Conservation (phyloP, 306 rosid species). For the Sesbania bispinosa region DNA sequence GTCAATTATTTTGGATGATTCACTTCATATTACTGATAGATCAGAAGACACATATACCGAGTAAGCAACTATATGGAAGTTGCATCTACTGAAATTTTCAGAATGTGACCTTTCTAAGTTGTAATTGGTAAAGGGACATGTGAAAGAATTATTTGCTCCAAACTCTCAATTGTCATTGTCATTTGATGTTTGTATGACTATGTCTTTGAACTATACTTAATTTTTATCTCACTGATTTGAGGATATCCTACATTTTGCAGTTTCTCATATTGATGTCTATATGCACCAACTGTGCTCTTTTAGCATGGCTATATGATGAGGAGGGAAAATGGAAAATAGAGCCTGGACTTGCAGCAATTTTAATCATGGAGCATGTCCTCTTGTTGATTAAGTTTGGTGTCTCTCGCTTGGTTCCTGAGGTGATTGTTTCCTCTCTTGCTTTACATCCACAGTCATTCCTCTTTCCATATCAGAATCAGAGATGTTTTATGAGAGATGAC, state of each 20-base stretch:
- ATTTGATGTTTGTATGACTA: not conserved
- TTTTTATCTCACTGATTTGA: conserved; percentile 21
- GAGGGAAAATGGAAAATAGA: conserved; percentile 96
- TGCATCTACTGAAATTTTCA: not conserved
- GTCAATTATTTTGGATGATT: not conserved
- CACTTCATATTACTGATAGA: not conserved
- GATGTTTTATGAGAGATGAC: not conserved
- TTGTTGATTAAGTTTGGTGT: conserved; percentile 81
- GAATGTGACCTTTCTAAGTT: not conserved
- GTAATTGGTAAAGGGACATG: not conserved
- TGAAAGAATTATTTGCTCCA: not conserved
- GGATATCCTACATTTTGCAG: conserved; percentile 40
- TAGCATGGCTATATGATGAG: conserved; percentile 86
- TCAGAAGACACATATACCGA: not conserved
- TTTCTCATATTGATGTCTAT: conserved; percentile 78
- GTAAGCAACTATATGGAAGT: not conserved
- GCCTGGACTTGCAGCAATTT: conserved; percentile 92
- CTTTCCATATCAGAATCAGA: conserved; percentile 9
- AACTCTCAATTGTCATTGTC: not conserved
- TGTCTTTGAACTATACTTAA: not conserved
- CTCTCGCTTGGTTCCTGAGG: conserved; percentile 92
- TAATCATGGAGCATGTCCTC: conserved; percentile 87
- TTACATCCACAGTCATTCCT: not conserved
- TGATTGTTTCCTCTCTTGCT: conserved; percentile 20
- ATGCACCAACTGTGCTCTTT: conserved; percentile 94